Percentiles rank a stretch among this genome's conserved stretches.
Conservation (phyloP, 768 basidiomycete species). For the Russula sp. region DNA sequence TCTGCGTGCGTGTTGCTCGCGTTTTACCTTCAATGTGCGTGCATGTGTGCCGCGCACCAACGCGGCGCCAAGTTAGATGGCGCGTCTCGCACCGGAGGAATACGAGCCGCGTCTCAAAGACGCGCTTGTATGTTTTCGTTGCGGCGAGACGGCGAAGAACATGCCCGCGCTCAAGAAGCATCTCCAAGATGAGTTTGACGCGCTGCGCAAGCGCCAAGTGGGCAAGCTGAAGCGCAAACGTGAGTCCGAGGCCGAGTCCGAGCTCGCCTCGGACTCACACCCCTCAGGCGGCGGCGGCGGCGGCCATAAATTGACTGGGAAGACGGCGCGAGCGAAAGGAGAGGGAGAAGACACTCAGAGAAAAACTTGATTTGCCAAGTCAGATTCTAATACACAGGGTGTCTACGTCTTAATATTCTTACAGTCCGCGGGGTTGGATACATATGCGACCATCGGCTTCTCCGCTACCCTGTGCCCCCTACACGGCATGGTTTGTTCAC, state of each 20-base stretch:
- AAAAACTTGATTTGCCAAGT: slow-evolving; percentile 1
- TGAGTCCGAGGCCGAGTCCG: not conserved
- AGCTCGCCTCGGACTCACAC: not conserved
- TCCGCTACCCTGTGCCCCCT: not conserved
- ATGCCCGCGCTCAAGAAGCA: slow-evolving; percentile 74
- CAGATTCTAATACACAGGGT: not conserved
- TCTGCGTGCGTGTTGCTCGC: not conserved
- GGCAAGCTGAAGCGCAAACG: slow-evolving; percentile 19
- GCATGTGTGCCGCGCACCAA: not conserved
- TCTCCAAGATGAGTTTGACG: slow-evolving; percentile 66
- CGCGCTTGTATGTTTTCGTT: slow-evolving; percentile 63
- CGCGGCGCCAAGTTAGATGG: slow-evolving; percentile 38
- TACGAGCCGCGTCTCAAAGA: slow-evolving; percentile 68
- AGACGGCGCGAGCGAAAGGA: not conserved
- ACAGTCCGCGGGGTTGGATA: not conserved
- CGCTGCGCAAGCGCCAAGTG: slow-evolving; percentile 8
- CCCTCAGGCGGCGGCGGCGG: not conserved
- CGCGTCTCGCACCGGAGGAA: slow-evolving; percentile 41
- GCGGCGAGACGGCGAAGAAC: slow-evolving; percentile 55
- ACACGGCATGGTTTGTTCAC: not conserved
- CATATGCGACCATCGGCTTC: slow-evolving; percentile 2
- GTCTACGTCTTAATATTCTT: not conserved
- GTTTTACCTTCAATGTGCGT: not conserved
- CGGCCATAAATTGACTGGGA: not conserved
- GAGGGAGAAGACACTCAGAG: not conserved